Evolutionary conservation across 495 filamentous ascomycete genomes (phyloP).

Genomic region (Penicillium steckii): DNA sequence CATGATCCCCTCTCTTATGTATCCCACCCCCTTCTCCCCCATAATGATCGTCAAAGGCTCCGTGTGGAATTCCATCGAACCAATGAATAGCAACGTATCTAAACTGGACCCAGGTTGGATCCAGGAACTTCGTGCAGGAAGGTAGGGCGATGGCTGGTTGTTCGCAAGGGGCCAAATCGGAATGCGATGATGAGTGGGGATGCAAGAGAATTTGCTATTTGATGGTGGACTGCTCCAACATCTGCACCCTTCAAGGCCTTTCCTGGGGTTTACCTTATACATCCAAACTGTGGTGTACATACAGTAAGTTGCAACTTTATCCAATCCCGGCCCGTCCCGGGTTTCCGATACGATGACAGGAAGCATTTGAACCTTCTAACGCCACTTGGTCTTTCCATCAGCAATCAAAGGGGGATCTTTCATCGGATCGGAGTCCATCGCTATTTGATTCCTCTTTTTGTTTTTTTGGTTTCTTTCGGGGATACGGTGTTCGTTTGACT

Average conservation of each 20-base stretch:
- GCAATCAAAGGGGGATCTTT: background rate
- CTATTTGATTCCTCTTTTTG: background rate
- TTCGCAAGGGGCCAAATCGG: conserved; percentile 29
- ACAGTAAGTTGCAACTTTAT: background rate
- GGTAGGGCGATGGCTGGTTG: background rate
- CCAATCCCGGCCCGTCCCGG: conserved; percentile 21
- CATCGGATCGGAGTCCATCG: background rate
- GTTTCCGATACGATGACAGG: conserved; percentile 7
- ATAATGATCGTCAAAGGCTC: no score
- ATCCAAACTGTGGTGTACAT: background rate
- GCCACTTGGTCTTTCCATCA: background rate
- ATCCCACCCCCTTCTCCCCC: no score
- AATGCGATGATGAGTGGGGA: conserved; percentile 8
- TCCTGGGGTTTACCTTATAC: background rate
- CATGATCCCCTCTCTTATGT: no score
- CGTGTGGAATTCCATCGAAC: no score
- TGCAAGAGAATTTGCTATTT: background rate
- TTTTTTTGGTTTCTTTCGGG: background rate
- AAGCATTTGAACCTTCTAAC: conserved; percentile 1
- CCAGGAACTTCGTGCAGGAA: background rate
- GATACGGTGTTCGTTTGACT: background rate
- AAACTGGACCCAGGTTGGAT: background rate
- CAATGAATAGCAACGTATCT: background rate
- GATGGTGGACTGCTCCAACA: background rate
- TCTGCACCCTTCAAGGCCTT: background rate